Base-by-base conservation (phyloP, 2,329 filamentous ascomycete species). In the Stagonosporopsis chrysanthemi region DNA sequence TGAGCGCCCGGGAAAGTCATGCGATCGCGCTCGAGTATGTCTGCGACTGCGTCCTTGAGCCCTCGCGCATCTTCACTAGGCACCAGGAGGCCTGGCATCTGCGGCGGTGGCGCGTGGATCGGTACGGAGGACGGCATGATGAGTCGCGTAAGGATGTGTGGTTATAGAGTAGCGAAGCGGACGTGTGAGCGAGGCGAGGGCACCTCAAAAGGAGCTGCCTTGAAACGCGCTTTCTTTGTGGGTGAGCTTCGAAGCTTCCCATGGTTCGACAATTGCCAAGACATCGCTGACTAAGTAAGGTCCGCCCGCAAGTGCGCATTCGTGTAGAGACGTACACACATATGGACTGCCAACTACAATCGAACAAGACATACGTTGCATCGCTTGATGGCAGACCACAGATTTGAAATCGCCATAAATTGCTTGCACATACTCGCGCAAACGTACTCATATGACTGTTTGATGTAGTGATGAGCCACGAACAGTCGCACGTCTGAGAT, bases 1-100 rank as follows among this genome's bases (percentile, higher is more conserved):
- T 99, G 95, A 48, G 95, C 94, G 70, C 87, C 95, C 0, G 95
- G 93, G 67, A 99, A 99, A 24, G 65, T 83, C 23, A 80, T 79
- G 64, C 86, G 87, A 49, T 83, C 82, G 66, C 92, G 86, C 17
- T 84, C 83, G n/a, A 99, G 85, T 41, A 97, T 83, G 6, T 82
- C 73, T 24, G 91, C 90, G 56, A 97, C 91, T 73, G 92, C 89
- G 58, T 81, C 80, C 58, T 90, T 89, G 77, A 96, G 86, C 17
- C 79, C 71, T 44, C 80, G 45, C 17, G 65, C 70, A 35, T 70
- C 62, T 4, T 67, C 58, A 46, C 60, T 49, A 38, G 63, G 56
- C 31, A 72, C 63, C 23, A 64, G 64, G 41, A 61, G 54, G 58
- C 75, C 75, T 22, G 75, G 75, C 38, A 77, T 76, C 45, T 73